Percentiles rank a stretch among this genome's conserved stretches.
Evolutionary conservation across 2,329 filamentous ascomycete genomes (phyloP).

Genomic region (Rhynchosporium agropyri): DNA sequence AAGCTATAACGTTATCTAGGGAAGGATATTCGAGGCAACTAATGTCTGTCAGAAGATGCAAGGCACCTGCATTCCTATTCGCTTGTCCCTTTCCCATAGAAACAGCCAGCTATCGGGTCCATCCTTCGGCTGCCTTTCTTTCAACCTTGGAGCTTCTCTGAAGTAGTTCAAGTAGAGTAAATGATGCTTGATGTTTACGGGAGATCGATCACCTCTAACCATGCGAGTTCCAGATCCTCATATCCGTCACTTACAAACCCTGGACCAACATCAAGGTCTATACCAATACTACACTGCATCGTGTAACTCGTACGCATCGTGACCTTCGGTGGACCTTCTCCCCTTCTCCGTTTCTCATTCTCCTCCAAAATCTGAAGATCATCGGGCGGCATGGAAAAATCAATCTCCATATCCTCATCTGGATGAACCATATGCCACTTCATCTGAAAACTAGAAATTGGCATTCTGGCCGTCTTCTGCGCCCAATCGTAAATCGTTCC

Average conservation of each 20-base stretch:
- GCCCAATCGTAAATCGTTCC: conserved; percentile 23
- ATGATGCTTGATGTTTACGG: not conserved
- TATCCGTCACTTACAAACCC: conserved; percentile 15
- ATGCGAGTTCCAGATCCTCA: conserved; percentile 8
- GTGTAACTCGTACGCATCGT: conserved; percentile 18
- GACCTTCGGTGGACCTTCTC: not conserved
- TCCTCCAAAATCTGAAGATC: not conserved
- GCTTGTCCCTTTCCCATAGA: too few species aligned
- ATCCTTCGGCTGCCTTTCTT: not conserved
- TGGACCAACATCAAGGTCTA: conserved; percentile 6
- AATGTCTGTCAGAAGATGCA: too few species aligned
- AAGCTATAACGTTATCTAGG: too few species aligned
- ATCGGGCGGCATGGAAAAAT: not conserved
- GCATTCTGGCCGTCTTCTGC: conserved; percentile 7
- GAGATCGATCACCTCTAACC: not conserved
- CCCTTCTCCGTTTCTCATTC: not conserved
- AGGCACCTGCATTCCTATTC: too few species aligned
- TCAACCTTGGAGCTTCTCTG: not conserved
- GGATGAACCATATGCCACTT: conserved; percentile 18
- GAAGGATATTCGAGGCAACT: too few species aligned
- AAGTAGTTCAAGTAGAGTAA: not conserved
- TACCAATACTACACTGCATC: conserved; percentile 13
- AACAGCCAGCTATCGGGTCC: too few species aligned
- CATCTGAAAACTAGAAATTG: conserved; percentile 22
- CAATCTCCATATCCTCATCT: not conserved